Percentiles rank a stretch among this genome's conserved stretches.
Evolutionary conservation across 2,329 filamentous ascomycete species (phyloP).

Genomic region (Ceratocystis papillata): DNA sequence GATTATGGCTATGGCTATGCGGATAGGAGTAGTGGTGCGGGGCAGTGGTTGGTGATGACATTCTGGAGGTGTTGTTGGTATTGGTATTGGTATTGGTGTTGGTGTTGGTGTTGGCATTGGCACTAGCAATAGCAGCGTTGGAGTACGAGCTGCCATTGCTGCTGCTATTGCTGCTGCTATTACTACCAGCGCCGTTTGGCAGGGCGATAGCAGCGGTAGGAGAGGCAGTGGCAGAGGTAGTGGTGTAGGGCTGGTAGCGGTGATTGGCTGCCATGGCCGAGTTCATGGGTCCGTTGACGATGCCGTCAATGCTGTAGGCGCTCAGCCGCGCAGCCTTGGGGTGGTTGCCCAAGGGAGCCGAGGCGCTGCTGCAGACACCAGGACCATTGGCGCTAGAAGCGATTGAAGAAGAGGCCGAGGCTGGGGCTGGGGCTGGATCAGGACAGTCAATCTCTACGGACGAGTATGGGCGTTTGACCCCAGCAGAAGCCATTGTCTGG

Average conservation of each 20-base stretch:
- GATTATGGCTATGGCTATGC: conserved; percentile 28
- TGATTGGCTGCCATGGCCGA: conserved; percentile 21
- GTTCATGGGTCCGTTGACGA: not conserved
- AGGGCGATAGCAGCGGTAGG: not conserved
- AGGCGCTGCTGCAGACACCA: conserved; percentile 14
- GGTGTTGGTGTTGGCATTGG: not conserved
- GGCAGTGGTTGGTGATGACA: not conserved
- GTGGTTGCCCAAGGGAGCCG: not conserved
- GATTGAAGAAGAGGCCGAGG: not conserved
- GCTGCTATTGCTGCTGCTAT: conserved; percentile 26
- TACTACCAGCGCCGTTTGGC: conserved; percentile 19
- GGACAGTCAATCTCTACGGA: conserved; percentile 31
- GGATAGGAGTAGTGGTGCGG: conserved; percentile 26
- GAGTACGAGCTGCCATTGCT: not conserved
- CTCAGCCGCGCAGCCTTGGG: conserved; percentile 23
- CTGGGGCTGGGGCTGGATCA: conserved; percentile 24
- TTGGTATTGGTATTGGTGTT: not conserved
- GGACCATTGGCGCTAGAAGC: conserved; percentile 9
- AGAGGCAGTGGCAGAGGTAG: not conserved
- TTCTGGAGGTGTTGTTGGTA: not conserved
- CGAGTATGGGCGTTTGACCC: conserved; percentile 35
- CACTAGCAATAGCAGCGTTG: not conserved
- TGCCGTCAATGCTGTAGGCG: conserved; percentile 5
- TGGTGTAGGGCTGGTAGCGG: conserved; percentile 6
- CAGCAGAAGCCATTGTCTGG: conserved; percentile 30